A percentile compares a stretch with the other conserved stretches of the same genome.
phyloP scores from a whole-genome alignment of 2,329 filamentous ascomycete genomes.

The Exophiala xenobiotica region DNA sequence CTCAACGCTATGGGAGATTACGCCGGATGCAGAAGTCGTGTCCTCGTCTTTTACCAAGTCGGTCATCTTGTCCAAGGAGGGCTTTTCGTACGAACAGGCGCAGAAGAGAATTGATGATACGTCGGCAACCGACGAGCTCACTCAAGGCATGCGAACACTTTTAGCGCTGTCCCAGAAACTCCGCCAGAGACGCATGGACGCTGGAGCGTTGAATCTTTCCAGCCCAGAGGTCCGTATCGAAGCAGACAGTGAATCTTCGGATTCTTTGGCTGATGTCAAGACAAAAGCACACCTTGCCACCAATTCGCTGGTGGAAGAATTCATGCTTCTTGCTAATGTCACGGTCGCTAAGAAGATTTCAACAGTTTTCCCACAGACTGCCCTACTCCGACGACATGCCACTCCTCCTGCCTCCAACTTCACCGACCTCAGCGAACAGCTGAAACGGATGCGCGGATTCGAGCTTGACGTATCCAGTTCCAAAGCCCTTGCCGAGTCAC shows the following conservation, averaged over 20 bases:
- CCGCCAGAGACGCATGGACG: slow-evolving; percentile 92
- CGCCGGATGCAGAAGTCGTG: slow-evolving; percentile 79
- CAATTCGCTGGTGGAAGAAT: slow-evolving; percentile 96
- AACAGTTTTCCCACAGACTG: slow-evolving; percentile 89
- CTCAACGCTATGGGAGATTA: slow-evolving; percentile 85
- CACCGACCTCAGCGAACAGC: slow-evolving; percentile 86
- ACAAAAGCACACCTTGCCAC: slow-evolving; percentile 92
- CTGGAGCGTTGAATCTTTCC: slow-evolving; percentile 89
- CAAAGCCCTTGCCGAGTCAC: slow-evolving; percentile 86
- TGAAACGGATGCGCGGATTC: slow-evolving; percentile 80
- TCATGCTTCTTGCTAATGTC: slow-evolving; percentile 98
- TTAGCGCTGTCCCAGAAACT: slow-evolving; percentile 89
- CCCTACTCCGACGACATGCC: slow-evolving; percentile 86
- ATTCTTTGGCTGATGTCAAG: slow-evolving; percentile 86
- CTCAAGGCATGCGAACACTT: slow-evolving; percentile 81
- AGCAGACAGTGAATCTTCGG: slow-evolving; percentile 81
- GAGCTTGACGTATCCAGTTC: slow-evolving; percentile 82
- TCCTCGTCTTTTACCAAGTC: slow-evolving; percentile 91
- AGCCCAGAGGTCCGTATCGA: slow-evolving; percentile 98
- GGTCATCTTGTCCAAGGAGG: slow-evolving; percentile 92
- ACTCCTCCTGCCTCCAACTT: slow-evolving; percentile 95
- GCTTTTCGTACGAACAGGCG: slow-evolving; percentile 96
- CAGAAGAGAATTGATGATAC: slow-evolving; percentile 89
- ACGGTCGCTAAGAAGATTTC: slow-evolving; percentile 90
- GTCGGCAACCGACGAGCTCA: slow-evolving; percentile 84